Percentiles rank a stretch among this genome's conserved stretches.
Conservation (phyloP, 805 yeast species). For the Candida xyloterini region DNA sequence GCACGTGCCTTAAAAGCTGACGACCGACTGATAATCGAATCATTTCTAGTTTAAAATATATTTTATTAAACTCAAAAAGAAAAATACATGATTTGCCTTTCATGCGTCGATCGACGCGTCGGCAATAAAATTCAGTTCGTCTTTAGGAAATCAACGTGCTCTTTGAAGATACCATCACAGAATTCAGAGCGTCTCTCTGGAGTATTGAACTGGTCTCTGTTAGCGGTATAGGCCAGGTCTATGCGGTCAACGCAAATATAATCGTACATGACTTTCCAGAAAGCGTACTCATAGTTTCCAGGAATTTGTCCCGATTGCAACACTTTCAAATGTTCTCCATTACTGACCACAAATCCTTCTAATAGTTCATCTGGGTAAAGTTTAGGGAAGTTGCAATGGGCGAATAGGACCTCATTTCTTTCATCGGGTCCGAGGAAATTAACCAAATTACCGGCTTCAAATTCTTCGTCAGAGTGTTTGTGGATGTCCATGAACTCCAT, state of each 20-base stretch:
- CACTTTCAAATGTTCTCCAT: constrained; percentile 14
- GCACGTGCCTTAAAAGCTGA: neutral
- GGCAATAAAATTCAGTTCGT: neutral
- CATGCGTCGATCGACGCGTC: constrained; percentile 8
- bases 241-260: constrained; percentile 18
- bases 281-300: constrained; percentile 20
- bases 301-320: constrained; percentile 13
- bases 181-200: constrained; percentile 16
- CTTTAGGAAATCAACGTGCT: constrained; percentile 18
- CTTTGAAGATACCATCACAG: constrained; percentile 17
- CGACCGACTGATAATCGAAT: constrained; percentile 3
- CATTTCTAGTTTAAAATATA: neutral
- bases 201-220: constrained; percentile 8
- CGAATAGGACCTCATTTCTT: constrained; percentile 19
- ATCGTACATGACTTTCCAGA: constrained; percentile 24
- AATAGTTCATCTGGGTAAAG: constrained; percentile 43
- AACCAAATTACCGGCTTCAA: constrained; percentile 12
- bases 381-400: constrained; percentile 49
- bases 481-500: constrained; percentile 20
- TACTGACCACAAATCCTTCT: constrained; percentile 20
- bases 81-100: constrained; percentile 1
- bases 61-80: no score
- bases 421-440: constrained; percentile 22
- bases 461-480: constrained; percentile 18
- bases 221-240: constrained; percentile 16